Base-by-base conservation (phyloP, 352 stramenopile species). In the Pythium phragmitis region DNA sequence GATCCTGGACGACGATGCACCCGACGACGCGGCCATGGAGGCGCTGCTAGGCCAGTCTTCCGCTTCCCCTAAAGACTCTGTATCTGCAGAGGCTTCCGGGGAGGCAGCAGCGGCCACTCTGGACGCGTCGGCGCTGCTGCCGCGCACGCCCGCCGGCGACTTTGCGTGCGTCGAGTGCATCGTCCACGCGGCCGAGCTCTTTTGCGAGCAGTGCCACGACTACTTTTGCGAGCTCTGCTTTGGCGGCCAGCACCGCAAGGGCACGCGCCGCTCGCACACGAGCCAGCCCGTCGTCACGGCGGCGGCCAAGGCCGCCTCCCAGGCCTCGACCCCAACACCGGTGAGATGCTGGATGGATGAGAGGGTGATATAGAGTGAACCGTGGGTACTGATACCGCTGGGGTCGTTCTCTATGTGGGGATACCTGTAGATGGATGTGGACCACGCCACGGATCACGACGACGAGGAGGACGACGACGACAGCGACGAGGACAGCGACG, bases 201-300 rank as follows among this genome's bases (percentile, higher is more conserved):
- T 91, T 57, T 96, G 88, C 60, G 88, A 94, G 73, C 84, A 94
- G 67, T 96, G 88, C 62, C 80, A 92, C 67, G 86, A 96, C 72
- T 92, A 94, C 67, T 96, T 93, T 58, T 96, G 87, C 50, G 81
- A 88, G 57, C 68, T 96, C 7, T 96, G 87, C 74, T 94, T 74
- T 42, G 79, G 77, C 34, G 85, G 82, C 3, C 87, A 96, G 72
- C 87, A 96, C 63, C 87, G 87, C 67, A 94, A 94, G 63, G 87
- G 87, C 42, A 91, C 90, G 57, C 72, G 87, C 52, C 71, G 79
- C 54, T 70, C 66, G 42, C 86, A 96, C 72, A 94, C 85, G 64
- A 86, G 80, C 65, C 87, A 96, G 73, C 84, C 82, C 39, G 75
- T 90, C 57, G 67, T 75, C 8, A 26, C 42, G 26, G 57, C 52